Evolutionary conservation across 352 stramenopile species (phyloP).

Genomic region (Phytophthora citrophthora): DNA sequence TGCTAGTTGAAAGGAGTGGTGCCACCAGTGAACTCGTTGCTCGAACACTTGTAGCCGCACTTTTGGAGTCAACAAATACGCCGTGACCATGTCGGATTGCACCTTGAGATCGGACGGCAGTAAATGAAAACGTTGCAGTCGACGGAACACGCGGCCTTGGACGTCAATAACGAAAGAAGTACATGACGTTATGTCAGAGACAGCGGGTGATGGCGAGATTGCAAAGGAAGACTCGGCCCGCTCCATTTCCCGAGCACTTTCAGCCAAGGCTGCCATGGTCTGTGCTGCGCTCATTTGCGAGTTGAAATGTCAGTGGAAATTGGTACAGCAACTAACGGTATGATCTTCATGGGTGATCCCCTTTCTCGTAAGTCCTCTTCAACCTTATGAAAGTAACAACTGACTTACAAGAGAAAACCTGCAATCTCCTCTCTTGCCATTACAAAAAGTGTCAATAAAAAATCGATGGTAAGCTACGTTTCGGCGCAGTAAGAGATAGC

Average conservation of each 20-base stretch:
- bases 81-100: constrained; percentile 41
- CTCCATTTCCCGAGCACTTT: constrained; percentile 38
- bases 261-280: constrained; percentile 39
- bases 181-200: not conserved
- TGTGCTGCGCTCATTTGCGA: constrained; percentile 32
- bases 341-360: constrained; percentile 4
- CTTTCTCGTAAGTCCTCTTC: constrained; percentile 21
- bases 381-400: constrained; percentile 1
- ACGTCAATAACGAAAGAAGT: constrained; percentile 11
- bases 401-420: constrained; percentile 7
- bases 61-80: constrained; percentile 39
- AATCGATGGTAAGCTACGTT: constrained; percentile 35
- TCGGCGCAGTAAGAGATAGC: constrained; percentile 29
- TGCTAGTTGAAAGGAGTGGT: constrained; percentile 32
- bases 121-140: constrained; percentile 42
- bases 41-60: constrained; percentile 36
- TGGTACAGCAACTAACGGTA: constrained; percentile 8
- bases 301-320: not conserved
- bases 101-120: constrained; percentile 35
- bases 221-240: constrained; percentile 23
- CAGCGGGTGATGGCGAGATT: constrained; percentile 10
- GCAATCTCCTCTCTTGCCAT: constrained; percentile 27
- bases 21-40: constrained; percentile 37
- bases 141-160: constrained; percentile 45
- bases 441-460: constrained; percentile 41